Evolutionary conservation across 352 stramenopile genomes (phyloP), one percentile per base, ranked within the genome.

Genomic region (Phytophthora macrochlamydospora): DNA sequence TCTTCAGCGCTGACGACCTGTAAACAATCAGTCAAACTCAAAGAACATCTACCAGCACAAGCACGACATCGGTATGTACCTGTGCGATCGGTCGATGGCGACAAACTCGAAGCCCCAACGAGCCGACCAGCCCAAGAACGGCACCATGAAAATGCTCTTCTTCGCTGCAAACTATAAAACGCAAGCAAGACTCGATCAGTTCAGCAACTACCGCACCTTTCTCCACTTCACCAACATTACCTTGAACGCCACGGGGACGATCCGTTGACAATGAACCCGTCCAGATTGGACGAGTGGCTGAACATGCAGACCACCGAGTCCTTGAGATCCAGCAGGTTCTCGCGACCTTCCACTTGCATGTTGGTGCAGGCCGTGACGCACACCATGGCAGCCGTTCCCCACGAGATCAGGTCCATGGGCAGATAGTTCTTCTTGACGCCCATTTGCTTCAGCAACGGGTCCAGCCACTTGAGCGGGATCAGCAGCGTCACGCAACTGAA

Each of bases 231-330:
- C 48, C 24, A 60, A 28, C 12, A 7, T 24, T 12, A 90, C 81
- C 56, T 92, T 92, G 63, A 95, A 80, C 4, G 85, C 81, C 59
- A 83, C 62, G 0, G 85, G 87, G 87, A 93, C 28, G 73, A 76
- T 13, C 59, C 76, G 49, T 93, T 93, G n/a, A 93, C 83, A 56
- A 95, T 89, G 55, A 95, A 90, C 6, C 83, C 85, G 54, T 95
- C 87, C 7, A 93, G 69, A 66, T 95, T 95, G 33, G 87, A 95
- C 33, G 83, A 87, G 65, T 95, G 87, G 67, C 87, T 80, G 71
- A 93, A 95, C 85, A 93, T 93, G 71, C 82, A 89, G 31, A 93
- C 78, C 5, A 91, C 81, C 50, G 87, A 85, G 69, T 91, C 82
- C 33, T 84, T 84, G 28, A 90, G 55, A 43, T 78, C 43, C 1